Conservation (phyloP, 164 flowering plant species). For the Dillenia suffruticosa region DNA sequence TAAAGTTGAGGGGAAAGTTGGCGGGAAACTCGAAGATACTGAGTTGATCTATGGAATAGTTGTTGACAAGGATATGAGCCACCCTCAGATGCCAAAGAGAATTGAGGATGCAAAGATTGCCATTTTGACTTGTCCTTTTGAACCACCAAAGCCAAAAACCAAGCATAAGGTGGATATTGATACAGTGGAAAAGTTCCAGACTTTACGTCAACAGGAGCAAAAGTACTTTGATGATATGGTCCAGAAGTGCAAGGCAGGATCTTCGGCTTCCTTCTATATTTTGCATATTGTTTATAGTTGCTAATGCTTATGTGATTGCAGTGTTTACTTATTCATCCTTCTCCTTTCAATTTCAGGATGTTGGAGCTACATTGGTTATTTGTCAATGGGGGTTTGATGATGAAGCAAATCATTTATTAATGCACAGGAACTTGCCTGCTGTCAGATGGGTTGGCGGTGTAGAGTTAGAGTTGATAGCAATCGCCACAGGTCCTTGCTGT, state of each 20-base stretch:
- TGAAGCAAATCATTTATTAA: slow-evolving; percentile 93
- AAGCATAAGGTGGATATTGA: slow-evolving; percentile 99
- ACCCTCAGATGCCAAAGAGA: slow-evolving; percentile 96
- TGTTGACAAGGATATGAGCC: slow-evolving; percentile 99
- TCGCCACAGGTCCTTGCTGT: slow-evolving; percentile 72
- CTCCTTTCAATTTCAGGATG: slow-evolving; percentile 59
- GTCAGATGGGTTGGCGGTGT: slow-evolving; percentile 99
- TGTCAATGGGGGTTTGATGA: slow-evolving; percentile 99
- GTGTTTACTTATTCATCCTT: not conserved
- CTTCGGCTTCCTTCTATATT: not conserved
- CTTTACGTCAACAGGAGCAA: slow-evolving; percentile 81
- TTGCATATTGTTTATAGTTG: not conserved
- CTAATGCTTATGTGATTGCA: not conserved
- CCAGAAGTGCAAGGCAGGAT: slow-evolving; percentile 81
- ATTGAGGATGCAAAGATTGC: slow-evolving; percentile 94
- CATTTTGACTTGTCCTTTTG: slow-evolving; percentile 97
- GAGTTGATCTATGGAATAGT: slow-evolving; percentile 87
- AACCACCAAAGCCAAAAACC: slow-evolving; percentile 99
- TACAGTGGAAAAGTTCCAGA: slow-evolving; percentile 92
- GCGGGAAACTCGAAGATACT: slow-evolving; percentile 95
- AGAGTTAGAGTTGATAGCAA: slow-evolving; percentile 93
- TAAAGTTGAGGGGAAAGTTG: slow-evolving; percentile 97
- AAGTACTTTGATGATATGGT: slow-evolving; percentile 99
- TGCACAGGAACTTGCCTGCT: slow-evolving; percentile 94
- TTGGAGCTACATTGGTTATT: slow-evolving; percentile 94